Evolutionary conservation across 2,329 filamentous ascomycete genomes (phyloP), one percentile per base, ranked within the genome.

Genomic region (Apiospora marii): DNA sequence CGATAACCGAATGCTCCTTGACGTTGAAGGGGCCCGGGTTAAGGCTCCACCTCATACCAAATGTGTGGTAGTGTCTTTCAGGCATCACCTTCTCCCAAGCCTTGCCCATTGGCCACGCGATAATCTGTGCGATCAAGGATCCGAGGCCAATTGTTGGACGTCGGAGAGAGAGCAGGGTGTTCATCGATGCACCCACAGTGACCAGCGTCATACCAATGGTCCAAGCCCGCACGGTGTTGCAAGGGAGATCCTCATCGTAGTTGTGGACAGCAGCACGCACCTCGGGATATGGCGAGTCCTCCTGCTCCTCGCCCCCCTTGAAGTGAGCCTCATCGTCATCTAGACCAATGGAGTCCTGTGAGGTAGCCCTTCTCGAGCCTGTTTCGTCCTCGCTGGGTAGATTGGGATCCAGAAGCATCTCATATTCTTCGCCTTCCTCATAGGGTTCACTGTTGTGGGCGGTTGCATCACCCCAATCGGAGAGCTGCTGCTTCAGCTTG

Each of bases 11-110:
- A 78, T 93, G 91, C 78, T 93, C 91, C 80, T 93, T 93, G 79
- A 92, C 86, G 77, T 92, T 93, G 81, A 93, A 93, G 0, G 91
- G 91, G 0, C 90, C 90, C 0, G 91, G 90, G 72, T 92, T 93
- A n/a, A 92, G 81, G 30, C 85, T 86, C 85, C 87, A 91, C 27
- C 77, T 82, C 7, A 85, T 72, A 13, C 90, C 90, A 74, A 91
- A 87, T 0, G 86, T 87, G 27, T 77, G 84, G 71, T 90, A 86
- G 48, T 84, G 81, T 73, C 80, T 83, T 16, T 81, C 79, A 0
- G 90, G 89, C 79, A 91, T 83, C 46, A 88, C 80, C 68, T 81
- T 84, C 19, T 89, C 89, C 91, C 91, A 92, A 10, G 83, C 86
- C 70, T 89, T 87, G 13, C 91, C 91, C 34, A 92, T 81, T 0